These are phyloP conservation scores for Fusarium globosum DNA, from an alignment of 2,329 filamentous ascomycete genomes.

Conservation along the genomic window DNA sequence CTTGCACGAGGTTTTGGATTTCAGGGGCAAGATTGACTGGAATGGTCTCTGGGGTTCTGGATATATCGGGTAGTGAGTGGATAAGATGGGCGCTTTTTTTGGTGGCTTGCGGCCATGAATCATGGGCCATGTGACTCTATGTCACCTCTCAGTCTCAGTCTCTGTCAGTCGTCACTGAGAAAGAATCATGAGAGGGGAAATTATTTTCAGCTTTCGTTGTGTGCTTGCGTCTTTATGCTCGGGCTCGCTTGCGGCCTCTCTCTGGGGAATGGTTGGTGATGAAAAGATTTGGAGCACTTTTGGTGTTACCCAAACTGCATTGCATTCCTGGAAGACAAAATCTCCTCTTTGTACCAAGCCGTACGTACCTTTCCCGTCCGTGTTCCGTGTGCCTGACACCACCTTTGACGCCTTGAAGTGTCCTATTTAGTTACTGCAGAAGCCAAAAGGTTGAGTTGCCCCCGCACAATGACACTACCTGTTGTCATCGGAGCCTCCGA, in stretches of 20 bases:
- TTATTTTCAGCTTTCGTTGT: background rate
- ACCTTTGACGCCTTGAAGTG: slow-evolving; percentile 8
- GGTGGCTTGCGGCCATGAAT: slow-evolving; percentile 34
- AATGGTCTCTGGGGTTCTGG: slow-evolving; percentile 32
- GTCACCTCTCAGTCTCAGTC: background rate
- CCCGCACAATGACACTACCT: slow-evolving; percentile 26
- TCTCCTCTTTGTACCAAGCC: slow-evolving; percentile 15
- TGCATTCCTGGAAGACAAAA: slow-evolving; percentile 31
- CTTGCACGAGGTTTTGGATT: slow-evolving; percentile 24
- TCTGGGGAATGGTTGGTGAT: background rate
- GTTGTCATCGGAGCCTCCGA: slow-evolving; percentile 30
- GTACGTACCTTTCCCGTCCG: background rate
- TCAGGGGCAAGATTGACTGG: slow-evolving; percentile 29
- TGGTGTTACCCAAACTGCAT: slow-evolving; percentile 35
- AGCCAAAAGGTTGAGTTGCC: slow-evolving; percentile 15
- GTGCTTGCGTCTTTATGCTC: background rate
- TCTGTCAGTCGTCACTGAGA: background rate
- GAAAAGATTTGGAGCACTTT: slow-evolving; percentile 5
- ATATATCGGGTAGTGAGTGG: slow-evolving; percentile 1
- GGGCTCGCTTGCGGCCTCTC: slow-evolving; percentile 14
- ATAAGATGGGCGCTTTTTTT: background rate
- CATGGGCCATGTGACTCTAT: slow-evolving; percentile 25
- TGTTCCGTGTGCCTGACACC: slow-evolving; percentile 22
- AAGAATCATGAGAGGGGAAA: background rate
- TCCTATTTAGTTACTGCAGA: slow-evolving; percentile 3